phyloP scores from a whole-genome alignment of 371 early-diverging fungal species.

The Choanephora cucurbitarum region DNA sequence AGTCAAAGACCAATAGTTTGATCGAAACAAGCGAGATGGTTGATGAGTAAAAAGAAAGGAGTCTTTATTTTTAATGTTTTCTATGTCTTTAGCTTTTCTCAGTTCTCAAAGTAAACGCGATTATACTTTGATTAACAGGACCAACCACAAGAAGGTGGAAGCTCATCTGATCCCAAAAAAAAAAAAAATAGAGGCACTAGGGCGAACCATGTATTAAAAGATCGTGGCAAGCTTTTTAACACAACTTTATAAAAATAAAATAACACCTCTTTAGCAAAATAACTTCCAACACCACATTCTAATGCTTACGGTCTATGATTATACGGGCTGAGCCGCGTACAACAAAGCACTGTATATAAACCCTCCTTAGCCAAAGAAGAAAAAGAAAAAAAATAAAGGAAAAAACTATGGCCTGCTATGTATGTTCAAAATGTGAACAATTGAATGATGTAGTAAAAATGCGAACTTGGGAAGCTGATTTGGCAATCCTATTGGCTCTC shows the following conservation, averaged over 20 bases:
- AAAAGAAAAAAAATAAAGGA: not conserved
- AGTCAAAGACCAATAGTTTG: slow-evolving; percentile 4
- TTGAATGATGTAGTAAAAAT: not conserved
- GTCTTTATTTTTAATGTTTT: slow-evolving; percentile 9
- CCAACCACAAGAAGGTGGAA: slow-evolving; percentile 11
- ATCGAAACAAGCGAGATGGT: not conserved
- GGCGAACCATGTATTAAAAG: slow-evolving; percentile 4
- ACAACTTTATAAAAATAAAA: slow-evolving; percentile 2
- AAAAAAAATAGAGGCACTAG: not conserved
- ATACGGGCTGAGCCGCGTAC: slow-evolving; percentile 12
- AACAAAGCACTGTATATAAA: slow-evolving; percentile 9
- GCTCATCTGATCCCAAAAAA: slow-evolving; percentile 6
- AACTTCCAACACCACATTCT: slow-evolving; percentile 10
- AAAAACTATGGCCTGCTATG: not conserved
- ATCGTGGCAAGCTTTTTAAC: not conserved
- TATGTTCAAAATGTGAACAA: not conserved
- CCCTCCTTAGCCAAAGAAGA: slow-evolving; percentile 11
- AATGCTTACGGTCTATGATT: slow-evolving; percentile 9
- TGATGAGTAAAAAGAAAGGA: not conserved
- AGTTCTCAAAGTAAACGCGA: slow-evolving; percentile 11
- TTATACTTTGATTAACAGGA: slow-evolving; percentile 3
- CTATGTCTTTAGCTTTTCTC: slow-evolving; percentile 6
- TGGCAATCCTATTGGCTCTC: no score
- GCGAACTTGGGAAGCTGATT: no score
- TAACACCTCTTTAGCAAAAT: slow-evolving; percentile 10